These are phyloP conservation scores for Sorghum bicolor DNA, from an alignment of 176 grass and related monocot genomes.

Conservation along the genomic window DNA sequence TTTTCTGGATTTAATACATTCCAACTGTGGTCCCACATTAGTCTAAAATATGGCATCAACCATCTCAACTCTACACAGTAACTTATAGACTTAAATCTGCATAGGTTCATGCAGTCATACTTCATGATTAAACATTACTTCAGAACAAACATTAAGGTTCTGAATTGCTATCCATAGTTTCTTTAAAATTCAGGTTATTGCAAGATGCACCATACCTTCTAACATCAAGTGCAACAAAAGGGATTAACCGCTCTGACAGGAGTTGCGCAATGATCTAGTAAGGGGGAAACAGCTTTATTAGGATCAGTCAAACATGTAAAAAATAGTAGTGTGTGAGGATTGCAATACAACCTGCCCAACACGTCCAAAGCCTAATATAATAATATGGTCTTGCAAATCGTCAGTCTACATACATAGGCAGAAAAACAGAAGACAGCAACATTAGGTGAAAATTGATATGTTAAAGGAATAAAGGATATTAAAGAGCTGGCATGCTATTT, in stretches of 20 bases:
- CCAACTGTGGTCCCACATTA: slow-evolving; percentile 1
- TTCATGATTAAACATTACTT: slow-evolving; percentile 1
- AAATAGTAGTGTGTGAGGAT: slow-evolving; percentile 16
- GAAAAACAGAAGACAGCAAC: slow-evolving; percentile 33
- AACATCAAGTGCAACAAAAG: slow-evolving; percentile 97
- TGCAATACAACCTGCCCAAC: slow-evolving; percentile 78
- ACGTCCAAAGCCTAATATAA: slow-evolving; percentile 97
- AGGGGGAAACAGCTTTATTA: slow-evolving; percentile 20
- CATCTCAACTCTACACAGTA: slow-evolving; percentile 15
- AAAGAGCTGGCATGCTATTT: neutral
- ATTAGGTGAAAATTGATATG: slow-evolving; percentile 19
- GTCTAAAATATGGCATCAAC: slow-evolving; percentile 8
- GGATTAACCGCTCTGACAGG: slow-evolving; percentile 93
- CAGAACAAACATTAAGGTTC: neutral
- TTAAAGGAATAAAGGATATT: slow-evolving; percentile 25
- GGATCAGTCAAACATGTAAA: neutral
- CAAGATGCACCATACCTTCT: slow-evolving; percentile 59
- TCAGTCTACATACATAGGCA: slow-evolving; percentile 65
- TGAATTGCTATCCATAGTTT: neutral
- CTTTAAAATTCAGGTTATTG: slow-evolving; percentile 14
- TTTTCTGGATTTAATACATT: slow-evolving; percentile 1
- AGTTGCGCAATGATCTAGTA: slow-evolving; percentile 93
- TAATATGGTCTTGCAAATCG: slow-evolving; percentile 98
- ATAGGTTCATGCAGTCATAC: neutral
- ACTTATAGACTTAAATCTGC: neutral